Conservation (phyloP, 257 asterid genomes). For the Rubia yunnanensis region DNA sequence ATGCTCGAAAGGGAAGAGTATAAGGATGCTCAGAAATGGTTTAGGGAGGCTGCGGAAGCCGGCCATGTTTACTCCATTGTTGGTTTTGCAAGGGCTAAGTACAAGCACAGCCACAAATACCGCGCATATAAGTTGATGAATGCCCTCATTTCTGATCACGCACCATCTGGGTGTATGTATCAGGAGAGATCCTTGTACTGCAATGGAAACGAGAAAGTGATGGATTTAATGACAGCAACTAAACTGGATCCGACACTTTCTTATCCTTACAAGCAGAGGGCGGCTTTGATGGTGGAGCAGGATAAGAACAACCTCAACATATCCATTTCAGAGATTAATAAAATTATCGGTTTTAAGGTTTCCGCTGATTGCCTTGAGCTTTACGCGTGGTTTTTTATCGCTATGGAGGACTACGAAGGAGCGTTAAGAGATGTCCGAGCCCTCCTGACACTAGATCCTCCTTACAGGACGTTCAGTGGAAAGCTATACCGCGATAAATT, state of each 20-base stretch:
- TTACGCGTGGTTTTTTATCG: constrained; percentile 85
- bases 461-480: constrained; percentile 81
- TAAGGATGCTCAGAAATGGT: constrained; percentile 93
- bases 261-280: constrained; percentile 76
- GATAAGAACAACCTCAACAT: constrained; percentile 42
- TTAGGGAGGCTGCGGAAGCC: constrained; percentile 52
- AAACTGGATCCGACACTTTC: constrained; percentile 88
- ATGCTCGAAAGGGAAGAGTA: constrained; percentile 86
- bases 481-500: constrained; percentile 52
- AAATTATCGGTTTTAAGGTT: constrained; percentile 65
- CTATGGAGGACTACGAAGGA: constrained; percentile 62
- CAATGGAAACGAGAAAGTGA: constrained; percentile 55
- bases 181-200: constrained; percentile 82
- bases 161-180: constrained; percentile 91
- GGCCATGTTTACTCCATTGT: constrained; percentile 81
- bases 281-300: constrained; percentile 44
- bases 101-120: constrained; percentile 83
- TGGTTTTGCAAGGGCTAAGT: constrained; percentile 70
- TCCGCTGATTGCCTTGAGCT: constrained; percentile 92
- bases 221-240: constrained; percentile 70
- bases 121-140: constrained; percentile 72
- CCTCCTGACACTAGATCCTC: constrained; percentile 71
- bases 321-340: constrained; percentile 73
- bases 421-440: constrained; percentile 83
- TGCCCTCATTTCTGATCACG: constrained; percentile 57